Evolutionary conservation across 768 basidiomycete genomes (phyloP).

Genomic region (Pleurotus eryngii): DNA sequence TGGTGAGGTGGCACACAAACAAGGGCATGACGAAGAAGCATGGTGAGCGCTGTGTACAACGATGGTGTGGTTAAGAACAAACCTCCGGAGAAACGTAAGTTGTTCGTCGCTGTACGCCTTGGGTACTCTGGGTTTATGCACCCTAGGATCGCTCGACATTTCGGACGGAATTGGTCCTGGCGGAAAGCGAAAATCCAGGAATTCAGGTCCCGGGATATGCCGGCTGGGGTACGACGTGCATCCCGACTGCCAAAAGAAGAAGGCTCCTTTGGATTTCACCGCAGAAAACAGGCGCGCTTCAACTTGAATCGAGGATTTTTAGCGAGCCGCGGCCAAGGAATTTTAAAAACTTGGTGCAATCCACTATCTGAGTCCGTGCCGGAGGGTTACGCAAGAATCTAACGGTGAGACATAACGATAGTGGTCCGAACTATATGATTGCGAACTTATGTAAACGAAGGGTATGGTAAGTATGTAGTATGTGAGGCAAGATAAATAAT

Average conservation of each 20-base stretch:
- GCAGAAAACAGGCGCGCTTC: not conserved
- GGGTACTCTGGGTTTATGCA: conserved; percentile 62
- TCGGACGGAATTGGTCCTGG: conserved; percentile 3
- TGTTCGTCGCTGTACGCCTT: conserved; percentile 66
- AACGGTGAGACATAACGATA: not conserved
- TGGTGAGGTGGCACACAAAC: conserved; percentile 9
- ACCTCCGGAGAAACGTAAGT: conserved; percentile 54
- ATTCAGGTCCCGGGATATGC: conserved; percentile 8
- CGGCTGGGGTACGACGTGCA: conserved; percentile 9
- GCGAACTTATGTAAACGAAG: not conserved
- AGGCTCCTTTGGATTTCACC: conserved; percentile 5
- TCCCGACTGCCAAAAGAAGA: conserved; percentile 6
- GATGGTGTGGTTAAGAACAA: not conserved
- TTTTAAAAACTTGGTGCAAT: not conserved
- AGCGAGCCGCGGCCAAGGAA: too few relatives aligned
- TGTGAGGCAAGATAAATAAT: not conserved
- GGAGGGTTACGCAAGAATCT: not conserved
- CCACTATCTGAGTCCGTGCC: not conserved
- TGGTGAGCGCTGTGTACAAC: conserved; percentile 6
- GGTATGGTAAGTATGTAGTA: conserved; percentile 1
- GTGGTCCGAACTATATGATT: not conserved
- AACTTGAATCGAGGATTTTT: not conserved
- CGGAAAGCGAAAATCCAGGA: conserved; percentile 7
- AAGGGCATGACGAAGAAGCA: conserved; percentile 7
- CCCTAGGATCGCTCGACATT: conserved; percentile 57